Percentiles rank a stretch among this genome's conserved stretches.
Conservation (phyloP, 2,329 filamentous ascomycete genomes). For the Lachnellula cervina region DNA sequence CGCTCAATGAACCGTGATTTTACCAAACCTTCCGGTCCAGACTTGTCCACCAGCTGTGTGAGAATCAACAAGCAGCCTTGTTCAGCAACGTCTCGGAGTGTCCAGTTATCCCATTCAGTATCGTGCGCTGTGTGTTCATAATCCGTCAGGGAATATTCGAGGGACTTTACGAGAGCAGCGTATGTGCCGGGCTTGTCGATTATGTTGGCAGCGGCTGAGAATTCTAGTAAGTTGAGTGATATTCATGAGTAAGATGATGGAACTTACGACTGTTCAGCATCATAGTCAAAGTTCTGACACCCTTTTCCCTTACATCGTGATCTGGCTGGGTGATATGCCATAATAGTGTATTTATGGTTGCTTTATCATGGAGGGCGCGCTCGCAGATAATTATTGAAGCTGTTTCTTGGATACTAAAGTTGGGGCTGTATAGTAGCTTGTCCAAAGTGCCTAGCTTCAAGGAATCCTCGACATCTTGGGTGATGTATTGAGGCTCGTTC, state of each 20-base stretch:
- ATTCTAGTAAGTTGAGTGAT: conserved; percentile 23
- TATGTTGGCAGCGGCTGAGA: conserved; percentile 18
- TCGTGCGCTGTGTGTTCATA: conserved; percentile 48
- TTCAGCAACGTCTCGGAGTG: conserved; percentile 57
- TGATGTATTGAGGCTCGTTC: conserved; percentile 67
- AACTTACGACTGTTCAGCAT: conserved; percentile 46
- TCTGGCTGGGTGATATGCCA: conserved; percentile 54
- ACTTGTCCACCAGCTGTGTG: conserved; percentile 48
- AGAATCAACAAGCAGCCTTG: conserved; percentile 56
- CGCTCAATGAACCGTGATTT: conserved; percentile 63
- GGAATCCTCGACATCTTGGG: conserved; percentile 69
- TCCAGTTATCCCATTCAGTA: conserved; percentile 57
- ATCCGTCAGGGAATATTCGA: conserved; percentile 52
- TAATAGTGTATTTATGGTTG: conserved; percentile 47
- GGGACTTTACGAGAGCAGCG: conserved; percentile 53
- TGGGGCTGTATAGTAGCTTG: conserved; percentile 65
- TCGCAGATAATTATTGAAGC: conserved; percentile 55
- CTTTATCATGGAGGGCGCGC: conserved; percentile 53
- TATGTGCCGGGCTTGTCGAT: conserved; percentile 27
- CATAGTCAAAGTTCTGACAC: conserved; percentile 51
- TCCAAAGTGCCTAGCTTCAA: conserved; percentile 61
- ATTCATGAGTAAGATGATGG: neutral
- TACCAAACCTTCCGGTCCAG: conserved; percentile 51
- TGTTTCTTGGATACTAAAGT: conserved; percentile 66
- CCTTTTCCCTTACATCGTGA: conserved; percentile 54